Evolutionary conservation across 176 grass and related monocot species (phyloP).

Genomic region (Eragrostis curvula): DNA sequence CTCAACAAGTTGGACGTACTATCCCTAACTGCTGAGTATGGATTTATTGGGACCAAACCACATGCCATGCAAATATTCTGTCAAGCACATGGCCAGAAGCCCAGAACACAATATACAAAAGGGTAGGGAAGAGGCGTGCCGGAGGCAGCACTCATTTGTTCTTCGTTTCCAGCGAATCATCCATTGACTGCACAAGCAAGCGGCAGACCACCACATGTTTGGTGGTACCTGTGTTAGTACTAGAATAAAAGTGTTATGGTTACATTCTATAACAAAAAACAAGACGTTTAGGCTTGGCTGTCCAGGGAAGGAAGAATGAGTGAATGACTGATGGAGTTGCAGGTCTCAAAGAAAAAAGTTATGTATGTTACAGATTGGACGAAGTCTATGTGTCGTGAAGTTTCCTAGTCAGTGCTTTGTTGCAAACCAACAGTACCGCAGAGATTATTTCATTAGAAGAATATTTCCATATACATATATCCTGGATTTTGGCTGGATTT

Average conservation of each 20-base stretch:
- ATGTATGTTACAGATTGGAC: neutral
- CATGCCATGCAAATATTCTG: conserved; percentile 35
- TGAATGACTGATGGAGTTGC: neutral
- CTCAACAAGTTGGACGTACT: conserved; percentile 4
- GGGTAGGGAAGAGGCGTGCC: neutral
- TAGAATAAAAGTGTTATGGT: neutral
- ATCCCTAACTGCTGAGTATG: conserved; percentile 22
- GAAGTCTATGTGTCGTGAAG: neutral
- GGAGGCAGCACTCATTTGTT: neutral
- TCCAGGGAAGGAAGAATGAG: neutral
- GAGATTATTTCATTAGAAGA: neutral
- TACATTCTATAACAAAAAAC: neutral
- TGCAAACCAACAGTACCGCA: neutral
- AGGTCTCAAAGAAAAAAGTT: neutral
- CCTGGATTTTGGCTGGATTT: conserved; percentile 37
- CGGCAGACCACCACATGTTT: conserved; percentile 34
- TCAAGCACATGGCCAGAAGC: conserved; percentile 33
- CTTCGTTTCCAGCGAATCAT: conserved; percentile 28
- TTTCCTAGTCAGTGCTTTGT: neutral
- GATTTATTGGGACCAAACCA: conserved; percentile 18
- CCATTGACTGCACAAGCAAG: conserved; percentile 22
- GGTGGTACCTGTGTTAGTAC: neutral
- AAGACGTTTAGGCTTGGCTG: neutral
- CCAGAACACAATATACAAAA: neutral
- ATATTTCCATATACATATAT: neutral